Conservation (phyloP, 2,329 filamentous ascomycete species). For the Penicillium italicum region DNA sequence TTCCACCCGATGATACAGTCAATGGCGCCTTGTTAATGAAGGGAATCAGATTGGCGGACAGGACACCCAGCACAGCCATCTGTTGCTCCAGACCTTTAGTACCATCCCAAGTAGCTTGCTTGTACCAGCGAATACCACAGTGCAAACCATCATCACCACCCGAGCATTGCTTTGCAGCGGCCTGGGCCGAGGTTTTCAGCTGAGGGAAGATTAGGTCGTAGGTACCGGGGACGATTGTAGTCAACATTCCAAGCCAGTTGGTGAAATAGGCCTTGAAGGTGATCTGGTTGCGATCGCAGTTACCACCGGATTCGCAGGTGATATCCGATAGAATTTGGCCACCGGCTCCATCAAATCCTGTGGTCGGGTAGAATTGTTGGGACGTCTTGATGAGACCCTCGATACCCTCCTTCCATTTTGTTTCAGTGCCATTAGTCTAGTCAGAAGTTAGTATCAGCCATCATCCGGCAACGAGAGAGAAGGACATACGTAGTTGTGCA, state of each 20-base stretch:
- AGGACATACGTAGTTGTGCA: constrained; percentile 52
- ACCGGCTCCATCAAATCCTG: constrained; percentile 26
- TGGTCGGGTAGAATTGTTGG: constrained; percentile 51
- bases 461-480: not conserved
- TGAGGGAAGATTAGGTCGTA: constrained; percentile 54
- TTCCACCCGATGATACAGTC: constrained; percentile 56
- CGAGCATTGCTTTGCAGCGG: constrained; percentile 62
- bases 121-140: constrained; percentile 49
- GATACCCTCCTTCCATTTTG: constrained; percentile 57
- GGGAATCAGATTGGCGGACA: constrained; percentile 30
- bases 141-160: constrained; percentile 56
- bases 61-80: constrained; percentile 41
- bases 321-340: constrained; percentile 62
- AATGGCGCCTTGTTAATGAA: constrained; percentile 37
- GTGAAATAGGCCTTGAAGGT: constrained; percentile 70
- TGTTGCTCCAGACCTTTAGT: constrained; percentile 39
- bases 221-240: constrained; percentile 61
- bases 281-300: constrained; percentile 68
- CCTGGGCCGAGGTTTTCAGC: constrained; percentile 56
- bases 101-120: constrained; percentile 34
- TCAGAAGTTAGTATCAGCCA: constrained; percentile 8
- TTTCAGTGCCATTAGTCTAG: constrained; percentile 38
- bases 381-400: constrained; percentile 55
- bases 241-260: constrained; percentile 62
- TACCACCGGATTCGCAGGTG: constrained; percentile 59